Evolutionary conservation across 805 yeast genomes (phyloP).

Genomic region (Myxozyma monticola): DNA sequence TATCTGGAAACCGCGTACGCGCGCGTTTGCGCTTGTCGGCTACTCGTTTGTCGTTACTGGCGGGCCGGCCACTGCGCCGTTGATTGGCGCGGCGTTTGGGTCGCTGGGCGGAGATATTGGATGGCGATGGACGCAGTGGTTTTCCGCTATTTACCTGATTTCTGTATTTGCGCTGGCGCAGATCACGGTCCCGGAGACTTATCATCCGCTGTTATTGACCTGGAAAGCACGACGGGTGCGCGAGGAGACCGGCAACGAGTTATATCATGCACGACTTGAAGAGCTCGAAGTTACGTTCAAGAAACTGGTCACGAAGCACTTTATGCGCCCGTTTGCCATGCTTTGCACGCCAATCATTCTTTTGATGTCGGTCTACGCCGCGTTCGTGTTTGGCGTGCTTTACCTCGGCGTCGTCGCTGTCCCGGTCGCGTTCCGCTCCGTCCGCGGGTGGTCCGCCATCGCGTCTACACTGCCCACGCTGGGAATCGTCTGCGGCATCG

Average conservation of each 20-base stretch:
- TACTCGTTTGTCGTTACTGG: constrained; percentile 51
- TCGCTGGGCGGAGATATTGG: constrained; percentile 45
- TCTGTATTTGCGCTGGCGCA: constrained; percentile 43
- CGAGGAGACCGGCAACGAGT: constrained; percentile 74
- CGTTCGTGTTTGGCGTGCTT: constrained; percentile 48
- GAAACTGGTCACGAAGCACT: constrained; percentile 71
- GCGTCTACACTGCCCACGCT: constrained; percentile 39
- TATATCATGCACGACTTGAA: constrained; percentile 91
- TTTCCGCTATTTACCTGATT: constrained; percentile 47
- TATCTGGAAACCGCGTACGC: constrained; percentile 49
- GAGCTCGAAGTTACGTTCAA: constrained; percentile 68
- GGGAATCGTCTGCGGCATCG: constrained; percentile 39
- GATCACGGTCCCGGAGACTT: constrained; percentile 40
- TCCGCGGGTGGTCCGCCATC: constrained; percentile 40
- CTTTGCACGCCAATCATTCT: constrained; percentile 53
- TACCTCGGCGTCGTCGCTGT: constrained; percentile 47
- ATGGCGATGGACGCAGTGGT: constrained; percentile 63
- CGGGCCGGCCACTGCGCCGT: constrained; percentile 50
- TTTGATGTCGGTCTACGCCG: constrained; percentile 44
- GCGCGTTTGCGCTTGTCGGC: constrained; percentile 56
- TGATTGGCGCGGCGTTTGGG: constrained; percentile 50
- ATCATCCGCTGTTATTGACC: constrained; percentile 53
- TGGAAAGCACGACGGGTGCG: constrained; percentile 66
- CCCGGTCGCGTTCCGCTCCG: constrained; percentile 40
- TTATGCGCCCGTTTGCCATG: constrained; percentile 78